phyloP scores from a whole-genome alignment of 768 basidiomycete genomes.

The Tulasnella sp. region DNA sequence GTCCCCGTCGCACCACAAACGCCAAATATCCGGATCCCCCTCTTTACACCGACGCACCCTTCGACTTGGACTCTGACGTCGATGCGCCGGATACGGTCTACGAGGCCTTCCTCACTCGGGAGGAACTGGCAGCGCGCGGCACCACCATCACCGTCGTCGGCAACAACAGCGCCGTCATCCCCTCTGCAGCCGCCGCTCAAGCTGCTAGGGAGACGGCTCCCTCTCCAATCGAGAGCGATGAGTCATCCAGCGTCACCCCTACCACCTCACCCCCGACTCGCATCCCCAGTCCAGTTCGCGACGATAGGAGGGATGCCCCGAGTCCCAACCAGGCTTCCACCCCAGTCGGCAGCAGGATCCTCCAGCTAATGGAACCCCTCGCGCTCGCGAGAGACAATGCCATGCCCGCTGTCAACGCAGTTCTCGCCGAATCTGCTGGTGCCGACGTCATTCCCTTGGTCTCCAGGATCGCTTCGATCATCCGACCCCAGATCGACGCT shows the following conservation, averaged over 20 bases:
- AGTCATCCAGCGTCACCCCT: background rate
- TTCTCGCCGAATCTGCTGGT: background rate
- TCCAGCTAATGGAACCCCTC: conserved; percentile 32
- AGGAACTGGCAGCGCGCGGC: conserved; percentile 9
- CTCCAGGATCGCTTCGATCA: background rate
- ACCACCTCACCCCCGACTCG: conserved; percentile 17
- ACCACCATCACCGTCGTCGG: background rate
- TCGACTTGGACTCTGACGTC: conserved; percentile 31
- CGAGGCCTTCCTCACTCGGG: conserved; percentile 28
- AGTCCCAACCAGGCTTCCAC: background rate
- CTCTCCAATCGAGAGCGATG: conserved; percentile 32
- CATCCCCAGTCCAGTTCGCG: conserved; percentile 10
- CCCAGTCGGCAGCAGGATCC: conserved; percentile 11
- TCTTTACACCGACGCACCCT: conserved; percentile 26
- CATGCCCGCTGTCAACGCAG: conserved; percentile 24
- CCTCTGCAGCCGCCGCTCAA: background rate
- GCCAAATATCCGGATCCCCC: conserved; percentile 12
- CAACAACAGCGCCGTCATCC: background rate
- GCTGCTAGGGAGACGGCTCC: conserved; percentile 26
- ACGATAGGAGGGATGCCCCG: conserved; percentile 18
- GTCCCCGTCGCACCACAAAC: background rate
- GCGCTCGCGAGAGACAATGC: background rate
- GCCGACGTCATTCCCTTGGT: background rate
- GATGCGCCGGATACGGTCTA: conserved; percentile 32
- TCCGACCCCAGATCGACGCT: conserved; percentile 5